Conservation (phyloP, 2,329 filamentous ascomycete species). For the Neobulgaria alba region DNA sequence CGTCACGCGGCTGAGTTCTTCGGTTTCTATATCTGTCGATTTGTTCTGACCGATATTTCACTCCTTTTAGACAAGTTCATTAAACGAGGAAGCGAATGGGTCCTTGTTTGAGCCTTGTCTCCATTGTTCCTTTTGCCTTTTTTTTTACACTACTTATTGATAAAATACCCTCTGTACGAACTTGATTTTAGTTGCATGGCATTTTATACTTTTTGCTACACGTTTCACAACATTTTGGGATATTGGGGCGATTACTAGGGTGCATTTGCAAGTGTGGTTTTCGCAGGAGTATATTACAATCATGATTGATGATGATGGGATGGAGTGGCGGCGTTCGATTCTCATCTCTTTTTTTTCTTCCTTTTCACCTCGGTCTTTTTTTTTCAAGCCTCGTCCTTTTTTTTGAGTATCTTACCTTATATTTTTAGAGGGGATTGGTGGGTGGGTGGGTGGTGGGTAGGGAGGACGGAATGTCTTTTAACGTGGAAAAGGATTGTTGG, state of each 20-base stretch:
- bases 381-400: too few species aligned
- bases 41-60: conserved; percentile 78
- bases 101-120: conserved; percentile 42
- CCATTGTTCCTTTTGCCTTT: too few species aligned
- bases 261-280: background rate
- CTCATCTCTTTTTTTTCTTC: background rate
- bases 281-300: background rate
- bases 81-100: conserved; percentile 95
- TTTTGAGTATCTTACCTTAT: too few species aligned
- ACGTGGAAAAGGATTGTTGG: background rate
- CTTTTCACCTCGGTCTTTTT: too few species aligned
- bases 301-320: background rate
- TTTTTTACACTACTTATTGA: background rate
- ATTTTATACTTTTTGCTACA: background rate
- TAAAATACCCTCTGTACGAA: background rate
- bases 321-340: background rate
- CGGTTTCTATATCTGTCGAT: conserved; percentile 91
- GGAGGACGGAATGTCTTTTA: background rate
- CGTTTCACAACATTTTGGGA: background rate
- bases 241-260: background rate
- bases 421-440: too few species aligned
- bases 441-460: background rate
- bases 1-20: conserved; percentile 96
- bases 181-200: background rate
- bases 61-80: conserved; percentile 92